Base-by-base conservation (phyloP, 1,139 yeast species). In the Hyphopichia buzzinii region DNA sequence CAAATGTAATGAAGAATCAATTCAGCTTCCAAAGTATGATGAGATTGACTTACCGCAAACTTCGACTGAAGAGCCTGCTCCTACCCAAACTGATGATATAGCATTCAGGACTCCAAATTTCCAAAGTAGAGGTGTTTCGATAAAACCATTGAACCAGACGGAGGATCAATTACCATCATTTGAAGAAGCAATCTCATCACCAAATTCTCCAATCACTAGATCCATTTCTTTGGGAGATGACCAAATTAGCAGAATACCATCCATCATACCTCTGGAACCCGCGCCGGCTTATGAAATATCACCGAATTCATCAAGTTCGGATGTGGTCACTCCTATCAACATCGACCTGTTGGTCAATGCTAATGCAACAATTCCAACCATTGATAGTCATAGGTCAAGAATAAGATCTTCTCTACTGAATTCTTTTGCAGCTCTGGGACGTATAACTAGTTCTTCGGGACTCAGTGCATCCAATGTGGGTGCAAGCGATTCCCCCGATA, bases 1-100 rank as follows among this genome's bases (percentile, higher is more conserved):
- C 17, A 74, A 79, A 44, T 88, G 96, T 63, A 74, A 71, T 32
- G 77, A 73, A 11, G 89, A 75, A 3, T 81, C 81, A 30, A 67
- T 81, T 31, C 86, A 82, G 34, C 68, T 88, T 36, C 96, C 96
- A 0, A 73, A 76, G 26, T 87, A 87, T 48, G 52, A 59, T 41
- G 73, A 65, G 25, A 39, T 63, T 15, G 55, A 44, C 15, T 19
- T 33, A 5, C 34, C 30, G 6, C 15, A 30, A 6, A 30, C 29
- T 17, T 19, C 17, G n/a, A 3, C 14, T n/a, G 12, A 5, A 11
- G 14, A 5, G 14, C 15, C 13, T 19, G 6, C 7, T 4, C 14
- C 11, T 8, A 7, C 26, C 19, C 15, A 26, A 16, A 4, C 26
- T n/a, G 29, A 27, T 13, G 29, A 21, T 12, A 48, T 59, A 12